phyloP scores from a whole-genome alignment of 805 yeast genomes.

The Maudiozyma turicensis region DNA sequence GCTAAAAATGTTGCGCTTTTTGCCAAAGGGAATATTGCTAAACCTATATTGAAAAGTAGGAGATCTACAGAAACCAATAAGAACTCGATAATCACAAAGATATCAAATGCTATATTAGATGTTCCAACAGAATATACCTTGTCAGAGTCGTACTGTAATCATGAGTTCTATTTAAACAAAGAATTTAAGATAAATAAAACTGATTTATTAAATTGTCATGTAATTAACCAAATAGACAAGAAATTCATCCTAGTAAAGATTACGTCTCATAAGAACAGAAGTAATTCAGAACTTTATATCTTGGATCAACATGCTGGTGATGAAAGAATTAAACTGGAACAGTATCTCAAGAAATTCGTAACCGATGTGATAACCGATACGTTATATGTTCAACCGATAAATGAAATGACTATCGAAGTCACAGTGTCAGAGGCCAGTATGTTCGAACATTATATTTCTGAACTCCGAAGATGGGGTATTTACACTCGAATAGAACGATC shows the following conservation, averaged over 20 bases:
- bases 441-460: conserved; percentile 21
- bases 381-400: conserved; percentile 5
- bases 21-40: too few species aligned
- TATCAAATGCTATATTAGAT: background rate
- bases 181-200: conserved; percentile 6
- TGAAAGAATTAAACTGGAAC: conserved; percentile 60
- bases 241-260: conserved; percentile 49
- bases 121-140: background rate
- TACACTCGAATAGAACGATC: background rate
- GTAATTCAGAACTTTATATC: conserved; percentile 27
- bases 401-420: conserved; percentile 11
- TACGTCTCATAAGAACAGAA: background rate
- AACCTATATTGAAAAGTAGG: too few species aligned
- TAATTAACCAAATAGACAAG: conserved; percentile 50
- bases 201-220: conserved; percentile 18
- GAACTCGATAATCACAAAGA: background rate
- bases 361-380: conserved; percentile 18
- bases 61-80: too few species aligned
- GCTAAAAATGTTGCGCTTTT: too few species aligned
- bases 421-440: conserved; percentile 27
- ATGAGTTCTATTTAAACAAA: background rate
- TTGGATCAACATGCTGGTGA: conserved; percentile 84
- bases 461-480: conserved; percentile 40
- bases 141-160: background rate
- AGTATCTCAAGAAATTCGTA: conserved; percentile 32